Conservation (phyloP, 306 rosid genomes). For the Trifolium subterraneum region DNA sequence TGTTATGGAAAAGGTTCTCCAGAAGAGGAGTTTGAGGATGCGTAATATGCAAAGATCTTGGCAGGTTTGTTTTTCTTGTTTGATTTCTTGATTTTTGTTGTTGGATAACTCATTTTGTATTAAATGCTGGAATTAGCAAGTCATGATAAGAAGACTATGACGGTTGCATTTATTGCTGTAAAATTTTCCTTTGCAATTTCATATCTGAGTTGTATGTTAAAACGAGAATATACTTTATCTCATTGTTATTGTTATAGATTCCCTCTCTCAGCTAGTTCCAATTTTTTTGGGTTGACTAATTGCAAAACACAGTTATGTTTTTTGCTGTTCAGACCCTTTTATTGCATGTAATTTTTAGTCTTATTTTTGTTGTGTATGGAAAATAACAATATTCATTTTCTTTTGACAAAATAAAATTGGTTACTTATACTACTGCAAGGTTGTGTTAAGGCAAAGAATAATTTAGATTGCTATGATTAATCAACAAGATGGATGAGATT, state of each 20-base stretch:
- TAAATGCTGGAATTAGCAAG: conserved; percentile 22
- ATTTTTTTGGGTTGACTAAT: conserved; percentile 8
- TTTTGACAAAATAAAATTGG: not conserved
- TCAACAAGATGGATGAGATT: no score
- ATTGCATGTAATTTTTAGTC: conserved; percentile 1
- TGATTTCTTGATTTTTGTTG: conserved; percentile 18
- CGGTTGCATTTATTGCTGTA: conserved; percentile 24
- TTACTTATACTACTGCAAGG: conserved; percentile 7
- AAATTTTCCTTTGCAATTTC: conserved; percentile 15
- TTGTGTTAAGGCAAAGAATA: no score
- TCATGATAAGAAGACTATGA: conserved; percentile 18
- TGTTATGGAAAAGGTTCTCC: conserved; percentile 97
- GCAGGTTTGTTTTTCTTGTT: conserved; percentile 61
- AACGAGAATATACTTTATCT: conserved; percentile 7
- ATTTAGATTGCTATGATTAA: not conserved
- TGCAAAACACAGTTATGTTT: not conserved
- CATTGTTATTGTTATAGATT: conserved; percentile 13
- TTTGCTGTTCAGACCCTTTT: conserved; percentile 4
- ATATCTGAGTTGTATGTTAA: conserved; percentile 17
- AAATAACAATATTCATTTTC: not conserved
- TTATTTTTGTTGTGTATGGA: conserved; percentile 17
- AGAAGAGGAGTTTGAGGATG: conserved; percentile 86
- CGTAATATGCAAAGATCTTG: conserved; percentile 95
- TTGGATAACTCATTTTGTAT: conserved; percentile 28
- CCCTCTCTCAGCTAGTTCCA: conserved; percentile 4